Percentiles rank a stretch among this genome's conserved stretches.
phyloP scores from a whole-genome alignment of 768 basidiomycete species.

The Pilatotrama ljubarskyi region DNA sequence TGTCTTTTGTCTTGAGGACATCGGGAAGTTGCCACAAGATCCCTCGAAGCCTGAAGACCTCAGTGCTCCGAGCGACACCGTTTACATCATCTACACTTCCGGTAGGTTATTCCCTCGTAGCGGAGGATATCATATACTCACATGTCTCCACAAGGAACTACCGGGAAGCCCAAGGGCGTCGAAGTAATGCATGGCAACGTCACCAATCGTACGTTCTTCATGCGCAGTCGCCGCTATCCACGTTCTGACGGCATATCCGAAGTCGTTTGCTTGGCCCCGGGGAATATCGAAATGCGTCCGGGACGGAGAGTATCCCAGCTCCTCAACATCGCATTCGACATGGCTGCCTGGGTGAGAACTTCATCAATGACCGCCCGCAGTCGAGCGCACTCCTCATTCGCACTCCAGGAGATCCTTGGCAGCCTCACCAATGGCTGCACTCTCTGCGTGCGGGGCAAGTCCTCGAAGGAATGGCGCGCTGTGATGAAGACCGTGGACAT shows the following conservation, averaged over 20 bases:
- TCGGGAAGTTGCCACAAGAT: slow-evolving; percentile 1
- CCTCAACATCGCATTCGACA: slow-evolving; percentile 66
- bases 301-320: slow-evolving; percentile 58
- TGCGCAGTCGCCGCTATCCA: background rate
- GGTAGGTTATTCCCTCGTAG: slow-evolving; percentile 37
- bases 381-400: background rate
- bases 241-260: background rate
- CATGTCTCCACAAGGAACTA: slow-evolving; percentile 42
- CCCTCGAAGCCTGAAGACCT: slow-evolving; percentile 38
- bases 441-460: slow-evolving; percentile 52
- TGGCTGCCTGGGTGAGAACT: slow-evolving; percentile 56
- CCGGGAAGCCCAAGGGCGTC: slow-evolving; percentile 60
- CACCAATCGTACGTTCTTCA: slow-evolving; percentile 49
- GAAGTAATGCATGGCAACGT: slow-evolving; percentile 61
- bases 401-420: slow-evolving; percentile 46
- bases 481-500: slow-evolving; percentile 53
- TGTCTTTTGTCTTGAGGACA: slow-evolving; percentile 28
- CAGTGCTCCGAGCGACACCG: slow-evolving; percentile 40
- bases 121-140: slow-evolving; percentile 8
- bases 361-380: background rate
- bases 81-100: slow-evolving; percentile 63
- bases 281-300: slow-evolving; percentile 59
- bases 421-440: slow-evolving; percentile 53
- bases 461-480: slow-evolving; percentile 48
- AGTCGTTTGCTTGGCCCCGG: slow-evolving; percentile 49